Evolutionary conservation across 1,284 basidiomycete species (phyloP), one percentile per base, ranked within the genome.

Genomic region (Malassezia psittaci): DNA sequence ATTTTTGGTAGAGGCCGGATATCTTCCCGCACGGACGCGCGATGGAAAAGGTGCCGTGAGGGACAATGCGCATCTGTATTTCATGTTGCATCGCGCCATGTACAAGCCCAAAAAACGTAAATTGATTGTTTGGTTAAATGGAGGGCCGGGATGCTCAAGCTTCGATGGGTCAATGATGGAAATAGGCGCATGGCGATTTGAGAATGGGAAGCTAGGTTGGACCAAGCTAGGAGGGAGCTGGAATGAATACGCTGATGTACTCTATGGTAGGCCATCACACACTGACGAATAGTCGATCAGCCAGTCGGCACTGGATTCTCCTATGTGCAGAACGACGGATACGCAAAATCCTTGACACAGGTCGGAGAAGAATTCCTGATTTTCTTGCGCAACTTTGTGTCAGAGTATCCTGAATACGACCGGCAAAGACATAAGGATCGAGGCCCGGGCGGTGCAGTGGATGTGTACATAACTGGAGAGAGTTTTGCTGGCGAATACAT

Each of bases 141-240:
- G 88, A 40, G 93, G 88, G 16, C 91, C 89, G 16, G 93, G 94
- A 37, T 98, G 93, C 75, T 94, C 90, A 0, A 90, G 87, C 2
- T 96, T 98, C 72, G 93, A 98, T 68, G 93, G 93, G 5, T 80
- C 90, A 34, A 86, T 99, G 84, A 94, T 99, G 90, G 93, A 99
- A 71, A 80, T 93, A 18, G 93, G 93, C 0, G 91, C 93, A 4
- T 93, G 90, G 53, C 56, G 67, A 18, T 62, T 85, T 64, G 84
- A 83, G 6, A 78, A 85, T n/a, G 86, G 86, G 21, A 84, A 85
- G 13, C 80, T 96, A 55, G 82, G 82, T 61, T 82, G 84, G 51
- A 63, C 66, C 37, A 52, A 54, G 39, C 79, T 83, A 7, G 85
- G 91, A 35, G 90, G 90, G 24, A 90, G 90, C 6, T 99, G 93